These are phyloP conservation scores for Chamaenerion angustifolium DNA, from an alignment of 345 rosid genomes.

Conservation along the genomic window DNA sequence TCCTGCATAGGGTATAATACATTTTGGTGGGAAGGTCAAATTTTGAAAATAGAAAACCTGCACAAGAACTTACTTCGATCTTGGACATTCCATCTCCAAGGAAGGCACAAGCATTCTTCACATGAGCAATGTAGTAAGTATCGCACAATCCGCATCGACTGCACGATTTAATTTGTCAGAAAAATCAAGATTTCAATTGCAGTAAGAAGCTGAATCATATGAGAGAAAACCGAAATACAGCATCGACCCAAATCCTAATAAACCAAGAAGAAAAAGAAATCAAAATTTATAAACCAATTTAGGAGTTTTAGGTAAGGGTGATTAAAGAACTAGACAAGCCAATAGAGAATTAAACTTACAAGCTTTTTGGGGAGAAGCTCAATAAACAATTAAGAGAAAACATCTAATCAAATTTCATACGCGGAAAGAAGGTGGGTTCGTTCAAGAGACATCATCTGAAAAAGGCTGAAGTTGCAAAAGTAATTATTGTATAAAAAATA, in stretches of 20 bases:
- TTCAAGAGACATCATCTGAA: no score
- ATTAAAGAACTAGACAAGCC: no score
- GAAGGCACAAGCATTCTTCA: conserved; percentile 87
- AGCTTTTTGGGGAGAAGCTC: no score
- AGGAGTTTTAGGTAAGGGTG: no score
- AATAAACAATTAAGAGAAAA: neutral
- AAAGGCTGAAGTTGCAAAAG: neutral
- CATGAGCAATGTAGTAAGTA: conserved; percentile 88
- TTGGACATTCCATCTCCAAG: conserved; percentile 92
- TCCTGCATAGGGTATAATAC: conserved; percentile 24
- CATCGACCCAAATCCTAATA: no score
- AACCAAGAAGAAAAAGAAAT: no score
- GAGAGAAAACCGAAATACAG: no score
- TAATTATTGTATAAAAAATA: neutral
- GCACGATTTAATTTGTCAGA: neutral
- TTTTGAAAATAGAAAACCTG: neutral
- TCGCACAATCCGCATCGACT: conserved; percentile 91
- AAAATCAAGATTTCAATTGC: neutral
- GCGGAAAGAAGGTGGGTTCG: no score
- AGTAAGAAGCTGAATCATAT: no score
- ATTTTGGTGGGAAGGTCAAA: neutral
- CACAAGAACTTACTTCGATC: conserved; percentile 48
- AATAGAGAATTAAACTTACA: no score
- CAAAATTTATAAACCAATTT: no score
- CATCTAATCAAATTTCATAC: no score